Conservation (phyloP, 2,329 filamentous ascomycete species). For the Epichloe coenophiala region DNA sequence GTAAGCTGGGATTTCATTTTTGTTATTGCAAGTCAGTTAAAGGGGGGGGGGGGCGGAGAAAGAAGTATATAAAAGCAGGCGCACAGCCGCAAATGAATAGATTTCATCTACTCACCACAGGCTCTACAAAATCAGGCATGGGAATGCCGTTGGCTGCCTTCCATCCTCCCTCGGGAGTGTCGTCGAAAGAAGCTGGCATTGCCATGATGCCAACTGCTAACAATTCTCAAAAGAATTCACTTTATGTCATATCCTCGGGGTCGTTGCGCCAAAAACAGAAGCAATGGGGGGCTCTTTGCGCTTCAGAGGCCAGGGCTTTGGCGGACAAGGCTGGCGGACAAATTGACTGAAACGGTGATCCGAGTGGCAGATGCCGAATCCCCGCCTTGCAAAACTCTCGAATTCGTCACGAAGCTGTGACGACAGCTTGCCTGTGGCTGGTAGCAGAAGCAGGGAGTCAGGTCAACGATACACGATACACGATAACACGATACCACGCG, state of each 20-base stretch:
- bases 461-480: not conserved
- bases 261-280: not conserved
- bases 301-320: too few relatives aligned
- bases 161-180: conserved; percentile 12
- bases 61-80: too few relatives aligned
- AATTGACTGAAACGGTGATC: too few relatives aligned
- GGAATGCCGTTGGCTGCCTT: conserved; percentile 14
- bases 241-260: not conserved
- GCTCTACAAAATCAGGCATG: conserved; percentile 21
- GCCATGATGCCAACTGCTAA: not conserved
- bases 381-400: too few relatives aligned
- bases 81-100: not conserved
- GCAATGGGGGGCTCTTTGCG: too few relatives aligned
- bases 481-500: not conserved
- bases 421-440: too few relatives aligned
- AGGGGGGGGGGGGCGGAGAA: too few relatives aligned
- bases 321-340: too few relatives aligned
- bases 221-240: not conserved
- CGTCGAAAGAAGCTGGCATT: conserved; percentile 3
- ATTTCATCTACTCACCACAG: conserved; percentile 15
- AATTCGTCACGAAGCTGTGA: too few relatives aligned
- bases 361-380: not conserved
- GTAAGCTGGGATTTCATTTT: conserved; percentile 16
- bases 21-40: not conserved
- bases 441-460: not conserved